A percentile compares a stretch with the other conserved stretches of the same genome.
These are phyloP conservation scores for Mikania micrantha DNA, from an alignment of 129 eudicot genomes.

Conservation along the genomic window DNA sequence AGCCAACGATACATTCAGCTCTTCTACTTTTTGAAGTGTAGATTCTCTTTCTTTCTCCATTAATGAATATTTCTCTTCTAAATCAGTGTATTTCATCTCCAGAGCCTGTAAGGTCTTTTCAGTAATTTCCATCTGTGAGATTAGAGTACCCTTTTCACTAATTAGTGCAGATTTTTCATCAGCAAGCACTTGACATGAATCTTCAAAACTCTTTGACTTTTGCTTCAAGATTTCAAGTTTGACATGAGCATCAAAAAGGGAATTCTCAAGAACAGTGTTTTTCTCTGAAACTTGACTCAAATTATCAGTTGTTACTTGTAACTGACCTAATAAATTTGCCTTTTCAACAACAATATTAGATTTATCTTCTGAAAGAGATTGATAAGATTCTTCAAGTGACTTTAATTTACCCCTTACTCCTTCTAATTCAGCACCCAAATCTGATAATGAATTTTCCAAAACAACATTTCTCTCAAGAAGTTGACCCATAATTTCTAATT, in stretches of 20 bases:
- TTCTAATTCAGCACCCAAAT: constrained; percentile 44
- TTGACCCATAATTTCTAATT: constrained; percentile 45
- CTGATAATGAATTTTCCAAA: constrained; percentile 65
- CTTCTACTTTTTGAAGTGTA: constrained; percentile 43
- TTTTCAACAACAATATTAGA: constrained; percentile 58
- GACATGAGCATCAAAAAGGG: constrained; percentile 50
- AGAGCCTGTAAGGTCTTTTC: constrained; percentile 37
- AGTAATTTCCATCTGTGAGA: constrained; percentile 45
- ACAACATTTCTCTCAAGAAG: constrained; percentile 61
- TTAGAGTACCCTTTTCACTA: constrained; percentile 44
- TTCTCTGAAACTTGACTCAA: constrained; percentile 46
- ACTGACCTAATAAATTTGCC: constrained; percentile 36
- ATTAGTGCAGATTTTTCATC: constrained; percentile 50
- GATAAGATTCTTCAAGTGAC: constrained; percentile 1
- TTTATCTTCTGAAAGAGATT: constrained; percentile 21
- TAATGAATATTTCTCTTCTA: constrained; percentile 16
- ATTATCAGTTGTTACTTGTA: constrained; percentile 46
- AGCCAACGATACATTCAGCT: constrained; percentile 43
- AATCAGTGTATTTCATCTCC: constrained; percentile 19
- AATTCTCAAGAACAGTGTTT: constrained; percentile 48
- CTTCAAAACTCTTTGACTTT: constrained; percentile 52
- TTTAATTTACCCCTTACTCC: constrained; percentile 1
- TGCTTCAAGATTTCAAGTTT: constrained; percentile 61
- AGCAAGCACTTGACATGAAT: constrained; percentile 54
- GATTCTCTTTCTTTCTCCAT: constrained; percentile 60